These are phyloP conservation scores for Avena eriantha DNA, from an alignment of 176 grass and related monocot species.

Conservation along the genomic window DNA sequence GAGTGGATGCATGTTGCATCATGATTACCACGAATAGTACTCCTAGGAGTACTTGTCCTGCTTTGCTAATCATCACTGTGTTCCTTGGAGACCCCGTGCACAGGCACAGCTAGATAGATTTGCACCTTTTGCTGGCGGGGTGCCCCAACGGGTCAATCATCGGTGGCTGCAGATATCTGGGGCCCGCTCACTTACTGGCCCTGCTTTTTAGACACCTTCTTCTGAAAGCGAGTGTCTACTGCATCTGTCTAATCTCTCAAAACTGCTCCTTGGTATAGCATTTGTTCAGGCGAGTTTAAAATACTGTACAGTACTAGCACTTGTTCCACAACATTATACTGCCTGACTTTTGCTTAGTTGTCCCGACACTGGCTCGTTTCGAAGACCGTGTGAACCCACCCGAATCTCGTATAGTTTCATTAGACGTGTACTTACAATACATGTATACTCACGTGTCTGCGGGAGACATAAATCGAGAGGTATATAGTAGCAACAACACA, in stretches of 20 bases:
- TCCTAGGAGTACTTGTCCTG: neutral
- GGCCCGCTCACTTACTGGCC: constrained; percentile 24
- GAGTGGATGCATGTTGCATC: neutral
- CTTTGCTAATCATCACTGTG: constrained; percentile 42
- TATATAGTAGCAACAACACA: too few species aligned
- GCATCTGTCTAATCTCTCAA: neutral
- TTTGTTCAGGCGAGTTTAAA: neutral
- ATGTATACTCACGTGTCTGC: too few species aligned
- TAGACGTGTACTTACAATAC: too few species aligned
- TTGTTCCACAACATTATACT: neutral
- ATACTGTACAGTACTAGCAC: neutral
- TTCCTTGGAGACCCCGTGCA: constrained; percentile 47
- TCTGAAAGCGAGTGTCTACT: neutral
- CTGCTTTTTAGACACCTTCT: neutral
- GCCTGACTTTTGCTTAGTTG: too few species aligned
- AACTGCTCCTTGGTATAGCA: neutral
- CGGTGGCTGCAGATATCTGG: constrained; percentile 33
- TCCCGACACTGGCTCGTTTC: too few species aligned
- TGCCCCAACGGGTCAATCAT: constrained; percentile 52
- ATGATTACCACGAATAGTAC: constrained; percentile 26
- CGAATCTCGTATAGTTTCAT: too few species aligned
- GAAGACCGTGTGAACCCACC: too few species aligned
- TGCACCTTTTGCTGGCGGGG: constrained; percentile 40
- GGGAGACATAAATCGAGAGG: too few species aligned
- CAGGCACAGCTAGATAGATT: constrained; percentile 57